Conservation (phyloP, 495 filamentous ascomycete genomes). For the Lophiotrema nucula region DNA sequence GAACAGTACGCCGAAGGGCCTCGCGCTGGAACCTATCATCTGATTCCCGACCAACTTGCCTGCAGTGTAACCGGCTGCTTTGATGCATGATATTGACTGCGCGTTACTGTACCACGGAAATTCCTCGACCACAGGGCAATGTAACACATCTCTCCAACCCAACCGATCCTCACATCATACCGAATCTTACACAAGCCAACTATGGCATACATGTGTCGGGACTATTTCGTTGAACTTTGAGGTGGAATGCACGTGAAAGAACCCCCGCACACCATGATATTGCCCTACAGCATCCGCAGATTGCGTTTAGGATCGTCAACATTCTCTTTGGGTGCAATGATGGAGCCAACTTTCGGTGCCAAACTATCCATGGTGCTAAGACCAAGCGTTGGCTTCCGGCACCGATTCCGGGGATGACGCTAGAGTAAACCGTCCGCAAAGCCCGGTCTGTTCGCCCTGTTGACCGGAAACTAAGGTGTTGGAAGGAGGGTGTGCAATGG, state of each 20-base stretch:
- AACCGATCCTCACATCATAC: too few species aligned
- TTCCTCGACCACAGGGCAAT: conserved; percentile 8
- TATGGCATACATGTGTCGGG: too few species aligned
- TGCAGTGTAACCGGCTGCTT: conserved; percentile 30
- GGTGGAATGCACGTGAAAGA: too few species aligned
- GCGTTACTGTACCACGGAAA: conserved; percentile 23
- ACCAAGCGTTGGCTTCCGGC: conserved; percentile 15
- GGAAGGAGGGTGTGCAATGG: conserved; percentile 3
- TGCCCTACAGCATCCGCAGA: too few species aligned
- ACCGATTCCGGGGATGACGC: neutral
- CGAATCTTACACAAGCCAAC: too few species aligned
- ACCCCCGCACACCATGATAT: too few species aligned
- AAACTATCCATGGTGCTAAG: neutral
- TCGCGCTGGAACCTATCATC: conserved; percentile 23
- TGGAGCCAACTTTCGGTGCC: too few species aligned
- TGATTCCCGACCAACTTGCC: conserved; percentile 3
- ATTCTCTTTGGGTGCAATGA: too few species aligned
- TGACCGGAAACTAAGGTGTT: neutral
- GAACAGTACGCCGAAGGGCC: conserved; percentile 12
- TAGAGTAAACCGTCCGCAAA: conserved; percentile 5
- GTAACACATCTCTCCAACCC: conserved; percentile 32
- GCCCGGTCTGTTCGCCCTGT: neutral
- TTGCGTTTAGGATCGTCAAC: too few species aligned
- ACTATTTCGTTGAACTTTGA: too few species aligned
- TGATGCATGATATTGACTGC: conserved; percentile 23